Evolutionary conservation across 257 asterid species (phyloP).

Genomic region (Solanum phureja): DNA sequence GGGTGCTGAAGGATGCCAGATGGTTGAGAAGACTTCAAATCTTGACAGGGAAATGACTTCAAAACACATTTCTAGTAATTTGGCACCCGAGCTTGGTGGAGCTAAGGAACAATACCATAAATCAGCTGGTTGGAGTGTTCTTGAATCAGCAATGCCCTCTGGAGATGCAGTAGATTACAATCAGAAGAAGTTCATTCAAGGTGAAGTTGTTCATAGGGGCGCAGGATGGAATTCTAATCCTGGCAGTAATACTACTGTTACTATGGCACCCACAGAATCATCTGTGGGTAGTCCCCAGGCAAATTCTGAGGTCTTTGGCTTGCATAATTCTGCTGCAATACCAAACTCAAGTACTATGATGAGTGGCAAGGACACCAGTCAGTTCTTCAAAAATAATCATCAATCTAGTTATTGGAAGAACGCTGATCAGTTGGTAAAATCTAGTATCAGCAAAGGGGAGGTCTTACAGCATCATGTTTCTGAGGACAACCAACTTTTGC

Average conservation of each 20-base stretch:
- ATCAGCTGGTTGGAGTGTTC: constrained; percentile 44
- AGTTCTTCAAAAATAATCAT: constrained; percentile 30
- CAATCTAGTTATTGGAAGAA: constrained; percentile 55
- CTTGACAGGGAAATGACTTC: constrained; percentile 24
- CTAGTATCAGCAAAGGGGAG: constrained; percentile 40
- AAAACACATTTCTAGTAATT: constrained; percentile 15
- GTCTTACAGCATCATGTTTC: constrained; percentile 28
- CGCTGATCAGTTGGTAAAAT: constrained; percentile 26
- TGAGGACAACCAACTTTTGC: constrained; percentile 20
- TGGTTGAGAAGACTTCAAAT: constrained; percentile 29
- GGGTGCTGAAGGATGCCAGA: constrained; percentile 25
- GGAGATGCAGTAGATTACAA: constrained; percentile 31
- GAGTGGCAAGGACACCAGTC: constrained; percentile 34
- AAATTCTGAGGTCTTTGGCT: constrained; percentile 31
- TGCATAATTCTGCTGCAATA: constrained; percentile 26
- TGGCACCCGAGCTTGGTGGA: constrained; percentile 31
- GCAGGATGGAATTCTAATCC: constrained; percentile 39
- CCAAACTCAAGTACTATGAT: constrained; percentile 24
- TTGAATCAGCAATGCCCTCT: constrained; percentile 26
- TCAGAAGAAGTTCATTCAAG: constrained; percentile 32
- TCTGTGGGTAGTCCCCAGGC: constrained; percentile 25
- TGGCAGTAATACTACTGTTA: constrained; percentile 25
- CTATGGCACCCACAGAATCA: constrained; percentile 23
- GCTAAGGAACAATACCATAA: constrained; percentile 17
- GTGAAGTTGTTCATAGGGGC: constrained; percentile 23